phyloP scores from a whole-genome alignment of 192 early-diverging fungal genomes.

The Backusella tarrabulga region DNA sequence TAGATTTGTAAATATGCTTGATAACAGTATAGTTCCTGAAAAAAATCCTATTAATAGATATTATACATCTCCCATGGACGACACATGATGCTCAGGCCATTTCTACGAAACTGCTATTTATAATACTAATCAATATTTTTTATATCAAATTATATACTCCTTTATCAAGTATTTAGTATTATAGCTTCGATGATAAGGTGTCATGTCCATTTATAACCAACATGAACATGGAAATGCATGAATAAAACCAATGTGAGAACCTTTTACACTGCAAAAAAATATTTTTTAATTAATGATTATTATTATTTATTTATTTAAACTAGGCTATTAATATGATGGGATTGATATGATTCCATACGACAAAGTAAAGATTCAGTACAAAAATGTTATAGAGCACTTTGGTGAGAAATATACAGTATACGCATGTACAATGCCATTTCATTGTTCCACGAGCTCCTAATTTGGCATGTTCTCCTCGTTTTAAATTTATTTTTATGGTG shows the following conservation, averaged over 20 bases:
- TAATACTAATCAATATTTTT: not conserved
- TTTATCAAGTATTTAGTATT: not conserved
- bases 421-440: not conserved
- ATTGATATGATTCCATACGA: not conserved
- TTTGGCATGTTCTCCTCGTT: not conserved
- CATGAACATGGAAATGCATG: not conserved
- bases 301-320: not conserved
- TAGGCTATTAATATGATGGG: not conserved
- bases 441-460: not conserved
- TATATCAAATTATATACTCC: not conserved
- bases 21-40: not conserved
- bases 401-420: not conserved
- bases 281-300: not conserved
- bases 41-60: not conserved
- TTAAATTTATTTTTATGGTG: not conserved
- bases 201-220: not conserved
- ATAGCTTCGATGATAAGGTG: not conserved
- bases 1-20: not conserved
- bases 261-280: not conserved
- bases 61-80: not conserved
- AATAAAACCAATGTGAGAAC: not conserved
- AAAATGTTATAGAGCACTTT: not conserved
- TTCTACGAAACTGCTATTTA: not conserved
- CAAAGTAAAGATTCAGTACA: not conserved
- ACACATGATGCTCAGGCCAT: not conserved